These are phyloP conservation scores for Huntiella savannae DNA, from an alignment of 2,329 filamentous ascomycete genomes.

Conservation along the genomic window DNA sequence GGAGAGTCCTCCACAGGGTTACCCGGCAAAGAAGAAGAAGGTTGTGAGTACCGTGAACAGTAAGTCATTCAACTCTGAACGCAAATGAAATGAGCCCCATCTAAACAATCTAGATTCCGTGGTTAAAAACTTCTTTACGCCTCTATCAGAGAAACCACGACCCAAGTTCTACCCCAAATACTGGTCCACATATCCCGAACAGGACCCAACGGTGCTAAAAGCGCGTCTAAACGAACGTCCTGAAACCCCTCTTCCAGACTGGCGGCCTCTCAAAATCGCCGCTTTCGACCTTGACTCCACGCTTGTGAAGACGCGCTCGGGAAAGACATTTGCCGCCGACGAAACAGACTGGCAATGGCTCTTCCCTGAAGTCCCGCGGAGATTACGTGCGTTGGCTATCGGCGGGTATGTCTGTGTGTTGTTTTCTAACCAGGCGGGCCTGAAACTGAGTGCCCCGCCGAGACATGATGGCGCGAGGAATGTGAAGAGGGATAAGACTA, in stretches of 20 bases:
- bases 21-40: conserved; percentile 5
- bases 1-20: conserved; percentile 1
- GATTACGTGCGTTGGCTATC: conserved; percentile 46
- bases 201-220: no score
- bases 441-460: conserved; percentile 48
- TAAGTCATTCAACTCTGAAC: background rate
- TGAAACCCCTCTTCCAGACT: no score
- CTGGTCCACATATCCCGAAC: no score
- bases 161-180: conserved; percentile 21
- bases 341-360: conserved; percentile 90
- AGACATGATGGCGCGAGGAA: conserved; percentile 23
- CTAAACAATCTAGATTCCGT: conserved; percentile 33
- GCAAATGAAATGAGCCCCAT: no score
- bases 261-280: conserved; percentile 32
- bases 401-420: conserved; percentile 62
- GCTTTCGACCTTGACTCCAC: conserved; percentile 75
- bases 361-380: conserved; percentile 49
- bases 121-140: conserved; percentile 75
- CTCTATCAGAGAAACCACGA: conserved; percentile 64
- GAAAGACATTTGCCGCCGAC: conserved; percentile 55
- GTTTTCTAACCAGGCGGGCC: conserved; percentile 74
- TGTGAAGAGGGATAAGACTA: conserved; percentile 34
- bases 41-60: conserved; percentile 1
- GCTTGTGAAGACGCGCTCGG: conserved; percentile 59
- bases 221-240: no score